Base-by-base conservation (phyloP, 1,139 yeast genomes). In the Hemisphaericaspora lyxosophila region DNA sequence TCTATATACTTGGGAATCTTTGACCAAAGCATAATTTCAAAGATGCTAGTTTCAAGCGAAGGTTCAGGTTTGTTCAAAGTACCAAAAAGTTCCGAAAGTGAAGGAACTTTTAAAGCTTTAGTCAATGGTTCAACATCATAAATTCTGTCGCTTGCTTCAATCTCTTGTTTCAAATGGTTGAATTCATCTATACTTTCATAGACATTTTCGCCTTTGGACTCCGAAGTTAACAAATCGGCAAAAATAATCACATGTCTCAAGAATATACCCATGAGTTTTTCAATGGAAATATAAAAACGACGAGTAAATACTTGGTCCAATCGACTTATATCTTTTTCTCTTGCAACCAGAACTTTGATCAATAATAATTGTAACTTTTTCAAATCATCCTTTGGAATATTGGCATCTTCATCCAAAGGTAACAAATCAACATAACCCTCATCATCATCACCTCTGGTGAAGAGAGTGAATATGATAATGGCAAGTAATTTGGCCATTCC, bases 191-290 rank as follows among this genome's bases (percentile, higher is more conserved):
- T 35, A 32, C 62, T 55, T 5, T 40, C 45, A 37, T 49, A 57
- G 4, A 33, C 41, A 39, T 62, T 57, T 31, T 62, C 69, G 4
- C 63, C 68, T 13, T 41, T 40, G 14, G 45, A 41, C 6, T 42
- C 35, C 11, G 64, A 57, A 0, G 70, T 60, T 18, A 70, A 50
- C 12, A 66, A 39, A 45, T 68, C 70, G 31, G 55, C 52, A 37
- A 71, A 61, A 4, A 71, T 55, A 5, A 64, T 46, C 24, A 68
- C 41, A 33, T 67, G 71, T 42, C 74, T 57, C 43, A 70, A 61
- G 40, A 57, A 63, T 9, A 73, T 68, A 5, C 68, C 45, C 13
- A 64, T 19, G 20, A 60, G 43, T 34, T 57, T 59, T 43, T 69
- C 70, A 24, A 65, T 44, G 1, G 61, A 56, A 34, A 48, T 49